Evolutionary conservation across 2,329 filamentous ascomycete species (phyloP).

Genomic region (Fusarium sambucinum): DNA sequence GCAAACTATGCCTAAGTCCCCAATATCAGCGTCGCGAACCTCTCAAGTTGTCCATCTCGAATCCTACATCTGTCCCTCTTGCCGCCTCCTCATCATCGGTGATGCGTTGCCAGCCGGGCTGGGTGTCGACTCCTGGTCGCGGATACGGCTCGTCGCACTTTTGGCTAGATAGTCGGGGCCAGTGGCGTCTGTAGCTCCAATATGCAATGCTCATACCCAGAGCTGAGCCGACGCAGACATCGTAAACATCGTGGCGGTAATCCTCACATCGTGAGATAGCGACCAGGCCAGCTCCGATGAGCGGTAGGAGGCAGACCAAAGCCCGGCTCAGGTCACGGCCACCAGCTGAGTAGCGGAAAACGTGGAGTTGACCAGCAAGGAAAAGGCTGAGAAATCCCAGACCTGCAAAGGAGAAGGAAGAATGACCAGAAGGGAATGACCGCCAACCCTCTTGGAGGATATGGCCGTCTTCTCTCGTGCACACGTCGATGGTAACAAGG

Average conservation of each 20-base stretch:
- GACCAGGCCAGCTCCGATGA: constrained; percentile 74
- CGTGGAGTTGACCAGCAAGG: constrained; percentile 73
- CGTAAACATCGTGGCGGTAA: constrained; percentile 78
- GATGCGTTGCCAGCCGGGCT: constrained; percentile 58
- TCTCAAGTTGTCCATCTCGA: constrained; percentile 51
- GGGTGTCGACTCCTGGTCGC: constrained; percentile 55
- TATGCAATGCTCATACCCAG: constrained; percentile 71
- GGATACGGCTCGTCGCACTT: constrained; percentile 70
- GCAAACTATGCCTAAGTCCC: constrained; percentile 44
- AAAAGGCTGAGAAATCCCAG: constrained; percentile 80
- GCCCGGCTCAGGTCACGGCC: constrained; percentile 67
- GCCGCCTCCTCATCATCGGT: constrained; percentile 66
- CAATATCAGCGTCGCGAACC: constrained; percentile 45
- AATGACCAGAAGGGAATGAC: constrained; percentile 85
- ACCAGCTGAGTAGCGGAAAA: constrained; percentile 62
- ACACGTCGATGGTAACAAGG: constrained; percentile 75
- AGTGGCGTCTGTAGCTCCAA: constrained; percentile 75
- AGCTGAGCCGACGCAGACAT: constrained; percentile 71
- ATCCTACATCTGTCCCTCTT: constrained; percentile 54
- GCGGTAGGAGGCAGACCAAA: constrained; percentile 68
- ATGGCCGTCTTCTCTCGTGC: constrained; percentile 77
- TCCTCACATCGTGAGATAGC: constrained; percentile 77
- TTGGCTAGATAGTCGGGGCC: constrained; percentile 65
- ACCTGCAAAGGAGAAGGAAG: constrained; percentile 82
- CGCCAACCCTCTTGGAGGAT: constrained; percentile 85